Evolutionary conservation across 176 grass and related monocot genomes (phyloP).

Genomic region (Microstegium vimineum): DNA sequence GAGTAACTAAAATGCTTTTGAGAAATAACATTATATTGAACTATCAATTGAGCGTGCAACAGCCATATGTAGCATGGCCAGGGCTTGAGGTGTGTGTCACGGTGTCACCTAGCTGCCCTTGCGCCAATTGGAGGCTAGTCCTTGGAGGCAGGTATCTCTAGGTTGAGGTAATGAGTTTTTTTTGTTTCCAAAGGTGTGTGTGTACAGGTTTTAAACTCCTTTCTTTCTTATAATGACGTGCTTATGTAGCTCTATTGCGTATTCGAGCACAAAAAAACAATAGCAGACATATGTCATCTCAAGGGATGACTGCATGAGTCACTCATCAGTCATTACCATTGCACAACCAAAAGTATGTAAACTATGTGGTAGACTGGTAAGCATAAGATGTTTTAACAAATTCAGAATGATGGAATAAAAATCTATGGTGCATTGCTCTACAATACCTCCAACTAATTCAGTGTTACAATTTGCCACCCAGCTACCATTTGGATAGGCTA

Average conservation of each 20-base stretch:
- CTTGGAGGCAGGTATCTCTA: neutral
- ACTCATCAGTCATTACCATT: neutral
- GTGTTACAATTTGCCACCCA: neutral
- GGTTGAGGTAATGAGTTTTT: neutral
- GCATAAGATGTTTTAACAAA: neutral
- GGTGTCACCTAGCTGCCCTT: neutral
- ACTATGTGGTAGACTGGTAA: neutral
- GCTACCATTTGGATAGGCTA: neutral
- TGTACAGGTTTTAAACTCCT: neutral
- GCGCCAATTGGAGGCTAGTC: neutral
- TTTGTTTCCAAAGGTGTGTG: neutral
- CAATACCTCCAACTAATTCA: neutral
- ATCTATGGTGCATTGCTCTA: neutral
- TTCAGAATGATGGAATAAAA: neutral
- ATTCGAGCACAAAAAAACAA: too few species aligned
- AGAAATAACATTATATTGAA: neutral
- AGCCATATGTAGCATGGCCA: neutral
- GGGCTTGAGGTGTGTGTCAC: neutral
- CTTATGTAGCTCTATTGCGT: neutral
- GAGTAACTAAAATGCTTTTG: slow-evolving; percentile 1
- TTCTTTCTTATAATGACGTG: neutral
- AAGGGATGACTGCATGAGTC: neutral
- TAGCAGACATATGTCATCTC: neutral
- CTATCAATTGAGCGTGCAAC: neutral
- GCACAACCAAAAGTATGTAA: neutral